These are phyloP conservation scores for Cutaneotrichosporon sp. DNA, from an alignment of 1,284 basidiomycete genomes.

Conservation along the genomic window DNA sequence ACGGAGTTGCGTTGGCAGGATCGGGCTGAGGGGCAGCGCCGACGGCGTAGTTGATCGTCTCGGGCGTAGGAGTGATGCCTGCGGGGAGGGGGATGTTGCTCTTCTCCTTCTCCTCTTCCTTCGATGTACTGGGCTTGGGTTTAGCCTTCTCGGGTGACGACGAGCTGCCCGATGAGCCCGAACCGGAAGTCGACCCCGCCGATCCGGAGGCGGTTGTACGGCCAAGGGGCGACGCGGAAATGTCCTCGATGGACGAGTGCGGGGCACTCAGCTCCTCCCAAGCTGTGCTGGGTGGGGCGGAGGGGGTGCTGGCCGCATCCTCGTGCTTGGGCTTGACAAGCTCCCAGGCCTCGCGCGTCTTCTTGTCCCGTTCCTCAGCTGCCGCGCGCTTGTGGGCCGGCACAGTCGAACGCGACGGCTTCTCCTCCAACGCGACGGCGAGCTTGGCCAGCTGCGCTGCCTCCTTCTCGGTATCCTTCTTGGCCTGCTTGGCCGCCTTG, in stretches of 20 bases:
- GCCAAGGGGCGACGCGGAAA: constrained; percentile 20
- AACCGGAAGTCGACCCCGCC: not conserved
- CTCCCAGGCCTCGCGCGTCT: constrained; percentile 57
- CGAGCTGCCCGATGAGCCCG: not conserved
- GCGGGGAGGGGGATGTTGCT: constrained; percentile 3
- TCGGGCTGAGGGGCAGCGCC: not conserved
- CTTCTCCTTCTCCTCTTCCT: constrained; percentile 2
- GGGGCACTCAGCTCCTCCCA: constrained; percentile 41
- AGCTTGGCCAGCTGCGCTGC: constrained; percentile 2
- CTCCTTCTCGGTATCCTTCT: constrained; percentile 30
- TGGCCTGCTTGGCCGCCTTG: constrained; percentile 21
- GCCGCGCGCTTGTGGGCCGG: constrained; percentile 7
- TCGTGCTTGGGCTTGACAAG: constrained; percentile 48
- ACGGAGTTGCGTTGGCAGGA: constrained; percentile 45
- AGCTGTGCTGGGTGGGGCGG: constrained; percentile 33
- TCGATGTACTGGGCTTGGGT: not conserved
- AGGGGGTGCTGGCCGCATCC: constrained; percentile 25
- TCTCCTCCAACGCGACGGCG: constrained; percentile 14
- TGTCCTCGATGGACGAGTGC: constrained; percentile 29
- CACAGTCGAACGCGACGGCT: constrained; percentile 3
- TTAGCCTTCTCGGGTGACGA: constrained; percentile 5
- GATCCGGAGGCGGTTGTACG: constrained; percentile 10
- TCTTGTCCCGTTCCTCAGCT: constrained; percentile 37
- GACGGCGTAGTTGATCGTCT: not conserved
- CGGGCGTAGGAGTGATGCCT: constrained; percentile 1